Base-by-base conservation (phyloP, 345 rosid species). In the Gossypium raimondii region DNA sequence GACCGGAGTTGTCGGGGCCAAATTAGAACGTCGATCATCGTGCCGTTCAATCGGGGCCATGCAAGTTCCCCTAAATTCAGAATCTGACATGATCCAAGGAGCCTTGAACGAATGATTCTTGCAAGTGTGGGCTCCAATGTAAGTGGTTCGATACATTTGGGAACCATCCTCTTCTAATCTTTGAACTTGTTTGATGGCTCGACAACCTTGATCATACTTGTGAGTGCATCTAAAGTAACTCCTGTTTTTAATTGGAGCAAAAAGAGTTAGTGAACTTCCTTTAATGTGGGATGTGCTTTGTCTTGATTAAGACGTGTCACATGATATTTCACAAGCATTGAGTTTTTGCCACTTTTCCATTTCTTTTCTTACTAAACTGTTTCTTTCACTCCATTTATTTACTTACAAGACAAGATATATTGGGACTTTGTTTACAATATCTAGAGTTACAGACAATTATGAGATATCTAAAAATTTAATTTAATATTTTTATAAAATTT, bases 221-320 rank as follows among this genome's bases (percentile, higher is more conserved):
- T 83, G 87, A 4, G 90, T 89, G 86, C 98, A 94, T 70, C 98
- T 86, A 43, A 81, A 94, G 89, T 94, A 94, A 68, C 86, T 87
- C 91, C 98, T 94, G 92, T 34, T 62, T 34, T 4, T 1, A 67
- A 41, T 24, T 48, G 59, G 74, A 73, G 10, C 25, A 25, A 24
- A 41, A 34, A 47, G 41, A 34, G 20, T 76, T 41, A 77, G 66
- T 18, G 6, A 17, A 16, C 9, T 47, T 60, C 38, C 25, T 73
- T 73, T 16, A 55, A 43, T 48, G 11, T 51, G 56, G 56, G 56
- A 13, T 24, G 34, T 58, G 34, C 8, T 24, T 34, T 58, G 14
- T 58, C 29, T 58, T 58, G 22, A 48, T 48, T 14, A 48, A 67
- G 72, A 17, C 22, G 60, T 70, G 16, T 53, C 10, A 0, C 56